Evolutionary conservation across 371 early-diverging fungal species (phyloP), one percentile per base, ranked within the genome.

Genomic region (Zopfochytrium polystomum): DNA sequence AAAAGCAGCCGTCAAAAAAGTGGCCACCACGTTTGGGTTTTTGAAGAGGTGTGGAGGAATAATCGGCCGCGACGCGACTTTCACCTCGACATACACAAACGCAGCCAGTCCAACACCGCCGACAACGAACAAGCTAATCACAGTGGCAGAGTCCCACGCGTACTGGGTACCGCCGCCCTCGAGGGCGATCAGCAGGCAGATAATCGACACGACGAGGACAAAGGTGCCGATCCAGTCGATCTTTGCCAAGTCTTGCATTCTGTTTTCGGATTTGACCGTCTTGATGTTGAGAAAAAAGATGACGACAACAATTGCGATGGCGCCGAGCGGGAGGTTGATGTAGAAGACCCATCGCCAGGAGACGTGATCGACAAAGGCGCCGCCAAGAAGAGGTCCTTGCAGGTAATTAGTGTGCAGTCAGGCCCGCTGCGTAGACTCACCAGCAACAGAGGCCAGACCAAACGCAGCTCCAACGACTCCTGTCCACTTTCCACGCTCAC

Each of bases 401-500:
- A n/a, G n/a, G n/a, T n/a, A n/a, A n/a, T n/a, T n/a, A n/a, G n/a
- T n/a, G n/a, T n/a, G n/a, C n/a, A n/a, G n/a, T n/a, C n/a, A n/a
- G n/a, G n/a, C n/a, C n/a, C n/a, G n/a, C n/a, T n/a, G n/a, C n/a
- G n/a, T n/a, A n/a, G n/a, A n/a, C n/a, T n/a, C n/a, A n/a, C n/a
- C n/a, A n/a, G n/a, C n/a, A n/a, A n/a, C n/a, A n/a, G n/a, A n/a
- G n/a, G n/a, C n/a, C n/a, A n/a, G n/a, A n/a, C n/a, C n/a, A n/a
- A n/a, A n/a, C n/a, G n/a, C n/a, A n/a, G n/a, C n/a, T n/a, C n/a
- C n/a, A n/a, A n/a, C n/a, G n/a, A n/a, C n/a, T 22, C 80, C 83
- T 58, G 80, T 79, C 60, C 78, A 85, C 60, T 82, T 85, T 29
- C 80, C 85, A 0, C 90, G 80, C 27, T 89, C 79, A 9, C 77